These are phyloP conservation scores for Rachicladosporium sp. DNA, from an alignment of 2,329 filamentous ascomycete species.

Conservation along the genomic window DNA sequence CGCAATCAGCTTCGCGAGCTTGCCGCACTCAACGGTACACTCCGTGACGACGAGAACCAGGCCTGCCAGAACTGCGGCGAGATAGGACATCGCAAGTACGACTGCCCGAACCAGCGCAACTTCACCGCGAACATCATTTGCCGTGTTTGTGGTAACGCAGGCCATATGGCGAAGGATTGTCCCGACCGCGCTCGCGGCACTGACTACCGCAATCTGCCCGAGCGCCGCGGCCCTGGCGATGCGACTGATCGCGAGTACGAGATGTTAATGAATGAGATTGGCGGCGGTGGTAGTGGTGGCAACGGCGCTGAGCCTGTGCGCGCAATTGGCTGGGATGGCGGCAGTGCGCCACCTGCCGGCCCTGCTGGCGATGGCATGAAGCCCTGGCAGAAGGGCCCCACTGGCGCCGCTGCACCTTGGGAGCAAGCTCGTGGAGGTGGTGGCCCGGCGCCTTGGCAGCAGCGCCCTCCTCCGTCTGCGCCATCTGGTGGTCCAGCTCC, in stretches of 20 bases:
- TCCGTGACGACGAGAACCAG: constrained; percentile 98
- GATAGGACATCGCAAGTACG: constrained; percentile 97
- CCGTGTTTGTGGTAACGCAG: constrained; percentile 92
- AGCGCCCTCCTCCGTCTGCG: constrained; percentile 4
- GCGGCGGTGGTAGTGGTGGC: constrained; percentile 51
- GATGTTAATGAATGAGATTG: constrained; percentile 97
- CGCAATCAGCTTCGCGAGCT: constrained; percentile 96
- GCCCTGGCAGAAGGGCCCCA: constrained; percentile 19
- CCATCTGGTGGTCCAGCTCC: constrained; percentile 22
- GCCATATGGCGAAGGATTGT: constrained; percentile 97
- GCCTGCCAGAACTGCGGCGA: constrained; percentile 98
- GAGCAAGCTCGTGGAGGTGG: constrained; percentile 10
- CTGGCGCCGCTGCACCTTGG: constrained; percentile 27
- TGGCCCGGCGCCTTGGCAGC: constrained; percentile 5
- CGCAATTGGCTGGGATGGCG: constrained; percentile 77
- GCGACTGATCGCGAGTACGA: constrained; percentile 85
- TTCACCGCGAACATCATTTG: constrained; percentile 99
- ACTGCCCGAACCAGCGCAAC: constrained; percentile 94
- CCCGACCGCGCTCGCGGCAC: constrained; percentile 83
- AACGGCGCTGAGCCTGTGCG: constrained; percentile 50
- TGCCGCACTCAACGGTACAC: constrained; percentile 93
- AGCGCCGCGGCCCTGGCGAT: constrained; percentile 46
- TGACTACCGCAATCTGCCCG: constrained; percentile 70
- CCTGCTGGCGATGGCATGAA: constrained; percentile 50
- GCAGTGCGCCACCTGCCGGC: constrained; percentile 43